Evolutionary conservation across 768 basidiomycete species (phyloP).

Genomic region (Xerocomellus intermedius): DNA sequence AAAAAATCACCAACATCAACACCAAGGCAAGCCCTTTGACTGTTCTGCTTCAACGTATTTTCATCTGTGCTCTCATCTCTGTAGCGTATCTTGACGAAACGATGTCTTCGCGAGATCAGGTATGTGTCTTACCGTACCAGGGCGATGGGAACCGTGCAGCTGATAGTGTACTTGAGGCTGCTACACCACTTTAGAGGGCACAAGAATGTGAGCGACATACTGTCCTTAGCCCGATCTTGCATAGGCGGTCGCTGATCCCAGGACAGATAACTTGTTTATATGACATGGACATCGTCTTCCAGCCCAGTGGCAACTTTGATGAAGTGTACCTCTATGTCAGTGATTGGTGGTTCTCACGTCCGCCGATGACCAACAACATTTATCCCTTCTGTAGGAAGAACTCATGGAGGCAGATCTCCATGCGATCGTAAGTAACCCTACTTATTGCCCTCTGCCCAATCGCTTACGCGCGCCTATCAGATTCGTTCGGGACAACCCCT

Average conservation of each 20-base stretch:
- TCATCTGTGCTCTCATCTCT: conserved; percentile 3
- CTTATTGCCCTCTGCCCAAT: not conserved
- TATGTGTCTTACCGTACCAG: conserved; percentile 24
- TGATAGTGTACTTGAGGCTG: conserved; percentile 49
- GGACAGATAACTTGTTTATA: conserved; percentile 90
- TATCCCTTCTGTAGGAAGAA: conserved; percentile 67
- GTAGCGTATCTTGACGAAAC: conserved; percentile 92
- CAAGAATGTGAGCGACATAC: conserved; percentile 75
- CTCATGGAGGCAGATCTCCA: conserved; percentile 99
- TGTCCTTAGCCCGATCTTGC: conserved; percentile 1
- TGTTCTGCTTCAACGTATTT: conserved; percentile 4
- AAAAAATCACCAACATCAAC: conserved; percentile 94
- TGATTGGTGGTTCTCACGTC: conserved; percentile 11
- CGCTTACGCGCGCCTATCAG: conserved; percentile 35
- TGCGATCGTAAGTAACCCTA: conserved; percentile 70
- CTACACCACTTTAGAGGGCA: conserved; percentile 98
- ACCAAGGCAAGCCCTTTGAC: conserved; percentile 61
- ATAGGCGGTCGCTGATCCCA: conserved; percentile 1
- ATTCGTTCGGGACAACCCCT: conserved; percentile 85
- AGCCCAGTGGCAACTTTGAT: conserved; percentile 88
- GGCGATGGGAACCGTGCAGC: not conserved
- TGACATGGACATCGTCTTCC: conserved; percentile 97
- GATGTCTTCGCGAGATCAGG: conserved; percentile 95
- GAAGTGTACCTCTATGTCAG: conserved; percentile 92
- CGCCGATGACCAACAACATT: not conserved